These are phyloP conservation scores for Suillus subalutaceus DNA, from an alignment of 768 basidiomycete species.

Conservation along the genomic window DNA sequence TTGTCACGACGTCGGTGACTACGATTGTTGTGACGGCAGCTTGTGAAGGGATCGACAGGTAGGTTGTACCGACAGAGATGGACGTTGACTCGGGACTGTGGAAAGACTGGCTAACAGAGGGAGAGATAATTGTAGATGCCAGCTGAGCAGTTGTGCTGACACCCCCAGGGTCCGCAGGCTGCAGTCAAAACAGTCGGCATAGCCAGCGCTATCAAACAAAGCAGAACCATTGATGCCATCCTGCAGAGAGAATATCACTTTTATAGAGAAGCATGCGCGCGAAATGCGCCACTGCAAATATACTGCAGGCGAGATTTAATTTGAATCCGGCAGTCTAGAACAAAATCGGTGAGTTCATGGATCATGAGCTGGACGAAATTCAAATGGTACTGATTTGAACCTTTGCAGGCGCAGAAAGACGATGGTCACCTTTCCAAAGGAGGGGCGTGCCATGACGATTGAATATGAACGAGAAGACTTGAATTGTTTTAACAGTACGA, in stretches of 20 bases:
- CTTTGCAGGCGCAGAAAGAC: not conserved
- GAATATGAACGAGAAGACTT: no score
- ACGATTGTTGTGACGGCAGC: constrained; percentile 1
- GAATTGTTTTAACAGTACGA: no score
- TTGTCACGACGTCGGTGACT: constrained; percentile 15
- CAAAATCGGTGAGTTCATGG: not conserved
- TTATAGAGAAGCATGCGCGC: not conserved
- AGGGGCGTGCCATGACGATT: no score
- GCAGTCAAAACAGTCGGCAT: not conserved
- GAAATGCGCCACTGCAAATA: not conserved
- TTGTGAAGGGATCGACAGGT: not conserved
- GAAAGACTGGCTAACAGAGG: not conserved
- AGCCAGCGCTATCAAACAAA: not conserved
- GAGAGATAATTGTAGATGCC: not conserved
- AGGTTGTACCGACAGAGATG: not conserved
- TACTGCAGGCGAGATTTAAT: not conserved
- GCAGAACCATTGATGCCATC: not conserved
- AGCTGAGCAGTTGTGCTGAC: not conserved
- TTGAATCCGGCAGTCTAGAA: not conserved
- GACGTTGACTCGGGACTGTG: not conserved
- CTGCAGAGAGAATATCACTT: not conserved
- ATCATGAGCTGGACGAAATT: not conserved
- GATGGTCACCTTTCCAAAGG: not conserved
- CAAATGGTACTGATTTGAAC: not conserved
- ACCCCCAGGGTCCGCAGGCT: not conserved